Evolutionary conservation across 2,329 filamentous ascomycete species (phyloP), one percentile per base, ranked within the genome.

Genomic region (Helotiales sp.): DNA sequence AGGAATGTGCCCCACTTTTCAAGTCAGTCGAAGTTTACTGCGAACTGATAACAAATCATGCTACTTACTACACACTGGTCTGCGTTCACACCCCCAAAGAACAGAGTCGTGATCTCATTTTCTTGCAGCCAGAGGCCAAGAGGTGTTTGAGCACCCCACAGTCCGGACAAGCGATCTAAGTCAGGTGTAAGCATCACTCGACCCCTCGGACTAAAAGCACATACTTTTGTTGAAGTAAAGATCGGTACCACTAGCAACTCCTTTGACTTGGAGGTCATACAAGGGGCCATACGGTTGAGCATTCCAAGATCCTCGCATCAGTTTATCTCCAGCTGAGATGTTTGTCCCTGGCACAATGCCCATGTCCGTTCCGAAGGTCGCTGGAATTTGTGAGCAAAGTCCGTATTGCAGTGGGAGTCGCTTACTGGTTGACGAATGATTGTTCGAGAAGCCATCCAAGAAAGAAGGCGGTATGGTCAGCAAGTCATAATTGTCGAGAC

Each of bases 101-200:
- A 71, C 15, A 71, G 61, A 1, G 68, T 71, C 31, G 69, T 71
- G 56, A 69, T 70, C 40, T 67, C 64, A 27, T 69, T 70, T 53
- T 69, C 69, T 55, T 70, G 67, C 29, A 70, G 46, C 58, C 66
- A 71, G 12, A 69, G 60, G 5, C 69, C 69, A 17, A 67, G 62
- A 0, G 69, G 69, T 10, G 69, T 71, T 55, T 71, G 69, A 12
- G 67, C 63, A 22, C 68, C 69, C 69, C 69, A 70, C 7, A 71
- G 59, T 15, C 69, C 69, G 22, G 63, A 67, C 7, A 70, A 57
- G 2, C 69, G 65, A 55, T 70, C 52, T 55, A 17, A 9, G 15
- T 25, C 22, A 13, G 24, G 13, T 13, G 40, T 25, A 5, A 25
- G 40, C n/a, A n/a, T n/a, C n/a, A 44, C 24, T 17, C 7, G 29